A percentile compares a stretch with the other conserved stretches of the same genome.
Evolutionary conservation across 192 early-diverging fungal species (phyloP).

Genomic region (Chytriomyces hyalinus): DNA sequence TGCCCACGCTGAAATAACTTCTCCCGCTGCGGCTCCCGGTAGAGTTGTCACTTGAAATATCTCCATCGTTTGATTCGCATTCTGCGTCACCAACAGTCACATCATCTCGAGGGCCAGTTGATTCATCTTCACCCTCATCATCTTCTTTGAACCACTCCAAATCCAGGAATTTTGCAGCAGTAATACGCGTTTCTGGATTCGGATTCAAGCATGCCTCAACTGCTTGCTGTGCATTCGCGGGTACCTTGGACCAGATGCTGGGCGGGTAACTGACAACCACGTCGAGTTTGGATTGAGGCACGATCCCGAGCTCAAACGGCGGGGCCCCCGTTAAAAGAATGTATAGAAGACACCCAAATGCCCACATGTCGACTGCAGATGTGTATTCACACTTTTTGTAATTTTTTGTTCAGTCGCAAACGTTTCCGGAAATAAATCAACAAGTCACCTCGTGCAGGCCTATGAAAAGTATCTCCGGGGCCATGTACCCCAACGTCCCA

Average conservation of each 20-base stretch:
- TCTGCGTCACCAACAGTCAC: not conserved
- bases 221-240: slow-evolving; percentile 57
- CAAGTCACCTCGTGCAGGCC: slow-evolving; percentile 39
- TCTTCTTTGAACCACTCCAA: slow-evolving; percentile 42
- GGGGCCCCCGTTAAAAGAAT: slow-evolving; percentile 56
- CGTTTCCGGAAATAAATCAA: too few relatives aligned
- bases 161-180: slow-evolving; percentile 39
- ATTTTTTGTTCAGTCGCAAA: too few relatives aligned
- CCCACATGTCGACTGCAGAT: slow-evolving; percentile 52
- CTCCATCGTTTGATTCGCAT: not conserved
- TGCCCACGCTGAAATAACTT: too few relatives aligned
- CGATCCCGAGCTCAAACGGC: slow-evolving; percentile 54
- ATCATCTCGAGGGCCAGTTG: not conserved
- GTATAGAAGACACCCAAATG: slow-evolving; percentile 67
- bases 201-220: slow-evolving; percentile 50
- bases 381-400: slow-evolving; percentile 19
- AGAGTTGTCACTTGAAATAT: too few relatives aligned
- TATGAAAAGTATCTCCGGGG: slow-evolving; percentile 80
- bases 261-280: slow-evolving; percentile 81
- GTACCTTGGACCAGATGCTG: slow-evolving; percentile 94
- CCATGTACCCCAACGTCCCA: slow-evolving; percentile 89
- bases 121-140: not conserved
- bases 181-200: slow-evolving; percentile 47
- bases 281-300: slow-evolving; percentile 72
- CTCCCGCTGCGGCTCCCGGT: too few relatives aligned